Conservation (phyloP, 345 rosid genomes). For the Erysimum cheiranthoides region DNA sequence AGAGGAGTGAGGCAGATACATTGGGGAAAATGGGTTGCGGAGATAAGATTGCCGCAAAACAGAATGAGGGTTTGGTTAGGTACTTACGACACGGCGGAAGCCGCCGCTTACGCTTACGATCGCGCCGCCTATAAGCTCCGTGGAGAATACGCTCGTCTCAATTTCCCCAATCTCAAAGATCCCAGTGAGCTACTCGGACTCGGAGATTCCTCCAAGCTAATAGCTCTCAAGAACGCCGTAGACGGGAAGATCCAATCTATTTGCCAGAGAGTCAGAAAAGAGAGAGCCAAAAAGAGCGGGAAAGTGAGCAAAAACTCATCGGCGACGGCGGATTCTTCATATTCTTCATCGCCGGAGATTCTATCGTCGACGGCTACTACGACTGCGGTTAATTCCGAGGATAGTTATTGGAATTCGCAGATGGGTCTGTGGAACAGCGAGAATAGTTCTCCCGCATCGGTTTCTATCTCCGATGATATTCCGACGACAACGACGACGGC, state of each 20-base stretch:
- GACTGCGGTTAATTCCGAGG: conserved; percentile 43
- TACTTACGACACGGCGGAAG: conserved; percentile 87
- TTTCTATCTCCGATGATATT: conserved; percentile 38
- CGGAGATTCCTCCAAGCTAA: conserved; percentile 59
- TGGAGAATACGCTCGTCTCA: conserved; percentile 90
- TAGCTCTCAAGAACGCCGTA: conserved; percentile 68
- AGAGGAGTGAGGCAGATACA: conserved; percentile 99
- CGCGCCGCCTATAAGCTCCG: conserved; percentile 98
- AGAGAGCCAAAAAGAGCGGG: conserved; percentile 59
- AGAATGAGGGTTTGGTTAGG: conserved; percentile 97
- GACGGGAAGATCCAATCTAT: conserved; percentile 93
- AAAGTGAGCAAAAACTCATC: conserved; percentile 43
- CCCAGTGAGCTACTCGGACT: conserved; percentile 62
- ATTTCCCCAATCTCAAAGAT: conserved; percentile 83
- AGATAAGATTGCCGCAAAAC: conserved; percentile 93
- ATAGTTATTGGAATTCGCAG: conserved; percentile 52
- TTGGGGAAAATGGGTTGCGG: conserved; percentile 99
- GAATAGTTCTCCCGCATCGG: conserved; percentile 54
- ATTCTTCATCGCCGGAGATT: conserved; percentile 48
- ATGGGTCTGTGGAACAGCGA: conserved; percentile 58
- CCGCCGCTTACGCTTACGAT: conserved; percentile 97
- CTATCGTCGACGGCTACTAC: conserved; percentile 22
- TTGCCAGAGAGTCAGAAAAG: conserved; percentile 75
- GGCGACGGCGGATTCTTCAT: conserved; percentile 47
- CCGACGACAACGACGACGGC: conserved; percentile 42